Conservation (phyloP, 495 filamentous ascomycete species). For the Chaetomidium leptoderma region DNA sequence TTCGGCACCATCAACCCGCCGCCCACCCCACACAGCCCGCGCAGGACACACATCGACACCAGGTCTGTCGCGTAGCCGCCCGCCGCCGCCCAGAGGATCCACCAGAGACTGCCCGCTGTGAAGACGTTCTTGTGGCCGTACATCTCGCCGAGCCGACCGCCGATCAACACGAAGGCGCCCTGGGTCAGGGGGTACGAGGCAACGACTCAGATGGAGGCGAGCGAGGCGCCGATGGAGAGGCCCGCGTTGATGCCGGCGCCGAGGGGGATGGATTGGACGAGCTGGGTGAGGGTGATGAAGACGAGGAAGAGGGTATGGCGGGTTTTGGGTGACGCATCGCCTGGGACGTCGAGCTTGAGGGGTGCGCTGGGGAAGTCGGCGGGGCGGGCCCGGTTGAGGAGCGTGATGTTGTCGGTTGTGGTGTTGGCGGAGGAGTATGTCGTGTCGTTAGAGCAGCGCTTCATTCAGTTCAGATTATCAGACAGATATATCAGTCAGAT, state of each 20-base stretch:
- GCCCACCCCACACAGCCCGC: slow-evolving; percentile 43
- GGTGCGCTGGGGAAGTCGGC: too few relatives aligned
- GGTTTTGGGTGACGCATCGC: too few relatives aligned
- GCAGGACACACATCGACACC: slow-evolving; percentile 38
- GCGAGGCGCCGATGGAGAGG: slow-evolving; percentile 23
- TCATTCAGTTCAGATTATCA: background rate
- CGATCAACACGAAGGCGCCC: slow-evolving; percentile 47
- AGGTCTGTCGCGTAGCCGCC: slow-evolving; percentile 27
- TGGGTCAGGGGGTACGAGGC: slow-evolving; percentile 43
- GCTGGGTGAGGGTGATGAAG: slow-evolving; percentile 28
- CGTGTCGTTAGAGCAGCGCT: too few relatives aligned
- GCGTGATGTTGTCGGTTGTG: too few relatives aligned
- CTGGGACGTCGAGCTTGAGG: too few relatives aligned
- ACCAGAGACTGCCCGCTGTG: slow-evolving; percentile 37
- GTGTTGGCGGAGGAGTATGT: too few relatives aligned
- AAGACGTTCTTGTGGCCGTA: slow-evolving; percentile 48
- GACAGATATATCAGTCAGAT: background rate
- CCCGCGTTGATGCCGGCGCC: slow-evolving; percentile 29
- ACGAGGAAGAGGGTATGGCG: slow-evolving; percentile 16
- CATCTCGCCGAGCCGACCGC: slow-evolving; percentile 48
- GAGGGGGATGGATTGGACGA: slow-evolving; percentile 33
- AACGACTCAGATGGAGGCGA: slow-evolving; percentile 29
- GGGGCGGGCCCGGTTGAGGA: too few relatives aligned
- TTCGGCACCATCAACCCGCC: slow-evolving; percentile 48
- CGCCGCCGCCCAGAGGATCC: slow-evolving; percentile 36